Percentiles rank a stretch among this genome's conserved stretches.
Evolutionary conservation across 2,329 filamentous ascomycete genomes (phyloP).

Genomic region (Aspergillus amoenus): DNA sequence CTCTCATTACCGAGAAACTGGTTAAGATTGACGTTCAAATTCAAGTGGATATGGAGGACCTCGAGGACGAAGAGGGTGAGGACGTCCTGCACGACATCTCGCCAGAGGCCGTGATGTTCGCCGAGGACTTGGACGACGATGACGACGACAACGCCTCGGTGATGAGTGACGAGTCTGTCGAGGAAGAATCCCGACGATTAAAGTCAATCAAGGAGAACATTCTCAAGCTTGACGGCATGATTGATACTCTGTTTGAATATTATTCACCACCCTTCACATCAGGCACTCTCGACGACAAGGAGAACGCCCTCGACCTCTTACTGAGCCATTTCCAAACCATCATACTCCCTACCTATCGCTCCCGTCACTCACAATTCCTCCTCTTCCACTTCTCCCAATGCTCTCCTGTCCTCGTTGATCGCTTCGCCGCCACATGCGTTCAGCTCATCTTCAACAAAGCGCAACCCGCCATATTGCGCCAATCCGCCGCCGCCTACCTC

Average conservation of each 20-base stretch:
- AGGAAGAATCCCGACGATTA: slow-evolving; percentile 45
- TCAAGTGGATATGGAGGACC: slow-evolving; percentile 86
- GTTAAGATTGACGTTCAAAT: slow-evolving; percentile 96
- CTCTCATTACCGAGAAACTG: slow-evolving; percentile 78
- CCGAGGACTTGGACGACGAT: slow-evolving; percentile 32
- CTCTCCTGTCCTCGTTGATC: slow-evolving; percentile 73
- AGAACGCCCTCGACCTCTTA: slow-evolving; percentile 73
- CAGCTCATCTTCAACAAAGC: slow-evolving; percentile 69
- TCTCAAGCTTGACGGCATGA: slow-evolving; percentile 84
- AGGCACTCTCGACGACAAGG: slow-evolving; percentile 66
- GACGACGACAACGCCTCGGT: slow-evolving; percentile 65
- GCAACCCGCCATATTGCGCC: slow-evolving; percentile 70
- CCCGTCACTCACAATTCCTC: slow-evolving; percentile 90
- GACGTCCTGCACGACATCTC: slow-evolving; percentile 56
- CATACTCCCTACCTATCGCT: slow-evolving; percentile 87
- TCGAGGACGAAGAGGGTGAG: slow-evolving; percentile 83
- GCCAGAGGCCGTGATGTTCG: slow-evolving; percentile 28
- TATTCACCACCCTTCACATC: slow-evolving; percentile 72
- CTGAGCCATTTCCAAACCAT: slow-evolving; percentile 83
- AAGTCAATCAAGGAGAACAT: slow-evolving; percentile 79
- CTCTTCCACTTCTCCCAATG: slow-evolving; percentile 93
- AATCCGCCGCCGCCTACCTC: slow-evolving; percentile 87
- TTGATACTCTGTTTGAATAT: slow-evolving; percentile 82
- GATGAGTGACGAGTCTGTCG: slow-evolving; percentile 61
- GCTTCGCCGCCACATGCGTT: slow-evolving; percentile 77